phyloP scores from a whole-genome alignment of 2,329 filamentous ascomycete genomes.

The Phaeoacremonium minimum region DNA sequence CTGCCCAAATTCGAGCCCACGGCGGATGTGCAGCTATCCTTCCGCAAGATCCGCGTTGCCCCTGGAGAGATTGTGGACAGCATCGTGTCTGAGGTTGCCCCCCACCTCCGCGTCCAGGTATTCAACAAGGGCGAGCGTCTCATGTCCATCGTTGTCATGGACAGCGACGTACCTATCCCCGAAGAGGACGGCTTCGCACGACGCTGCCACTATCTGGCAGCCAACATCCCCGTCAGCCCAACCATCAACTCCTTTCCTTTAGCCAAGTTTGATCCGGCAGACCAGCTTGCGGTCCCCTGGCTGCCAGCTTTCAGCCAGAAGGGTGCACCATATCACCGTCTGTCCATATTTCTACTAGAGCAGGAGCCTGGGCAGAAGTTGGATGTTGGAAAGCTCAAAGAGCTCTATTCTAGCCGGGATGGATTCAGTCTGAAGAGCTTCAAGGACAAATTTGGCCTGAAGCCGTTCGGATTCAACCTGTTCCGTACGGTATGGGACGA shows the following conservation, averaged over 20 bases:
- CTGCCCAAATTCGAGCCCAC: slow-evolving; percentile 74
- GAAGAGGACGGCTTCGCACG: slow-evolving; percentile 72
- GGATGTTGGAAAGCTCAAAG: slow-evolving; percentile 53
- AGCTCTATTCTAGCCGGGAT: slow-evolving; percentile 51
- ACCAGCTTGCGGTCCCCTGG: slow-evolving; percentile 75
- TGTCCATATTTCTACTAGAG: slow-evolving; percentile 79
- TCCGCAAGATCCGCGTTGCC: slow-evolving; percentile 63
- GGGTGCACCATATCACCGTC: slow-evolving; percentile 85
- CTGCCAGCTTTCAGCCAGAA: slow-evolving; percentile 83
- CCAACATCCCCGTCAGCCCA: slow-evolving; percentile 51
- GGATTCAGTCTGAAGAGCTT: slow-evolving; percentile 74
- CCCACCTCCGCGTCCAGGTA: slow-evolving; percentile 76
- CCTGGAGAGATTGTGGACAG: slow-evolving; percentile 79
- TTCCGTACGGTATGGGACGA: slow-evolving; percentile 93
- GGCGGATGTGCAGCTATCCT: slow-evolving; percentile 78
- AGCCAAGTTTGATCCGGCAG: slow-evolving; percentile 50
- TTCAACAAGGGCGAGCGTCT: slow-evolving; percentile 80
- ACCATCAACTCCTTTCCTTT: slow-evolving; percentile 61
- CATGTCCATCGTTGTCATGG: slow-evolving; percentile 79
- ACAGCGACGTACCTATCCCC: slow-evolving; percentile 82
- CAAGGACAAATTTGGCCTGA: slow-evolving; percentile 63
- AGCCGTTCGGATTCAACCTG: slow-evolving; percentile 75
- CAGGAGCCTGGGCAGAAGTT: slow-evolving; percentile 61
- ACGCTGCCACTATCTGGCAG: slow-evolving; percentile 83
- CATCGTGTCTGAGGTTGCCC: slow-evolving; percentile 65